Evolutionary conservation across 1,139 yeast genomes (phyloP), one percentile per base, ranked within the genome.

Genomic region (Geotrichum candidum): DNA sequence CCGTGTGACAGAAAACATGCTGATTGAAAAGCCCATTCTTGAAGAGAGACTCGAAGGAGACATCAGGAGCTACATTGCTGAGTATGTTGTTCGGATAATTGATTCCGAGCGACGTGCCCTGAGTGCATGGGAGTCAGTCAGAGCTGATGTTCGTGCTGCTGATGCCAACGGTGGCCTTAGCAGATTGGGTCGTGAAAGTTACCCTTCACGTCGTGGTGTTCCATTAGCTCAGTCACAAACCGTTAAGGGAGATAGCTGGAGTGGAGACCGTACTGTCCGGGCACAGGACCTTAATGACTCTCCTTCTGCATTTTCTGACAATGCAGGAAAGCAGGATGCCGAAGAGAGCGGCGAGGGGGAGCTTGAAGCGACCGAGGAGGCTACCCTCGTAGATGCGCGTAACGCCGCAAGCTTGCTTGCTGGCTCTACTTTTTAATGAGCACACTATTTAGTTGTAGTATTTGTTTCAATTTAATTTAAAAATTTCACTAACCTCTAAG

Each of bases 21-120:
- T 89, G 55, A 80, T 84, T 55, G 98, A 92, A 73, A 81, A 85
- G 65, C 74, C 81, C 51, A 84, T 85, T 61, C 81, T 87, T 54
- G 68, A 84, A 52, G 74, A 76, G 11, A 82, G 83, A 70, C 78
- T 89, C 15, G 90, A 89, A 61, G 67, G 70, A 1, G 85, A 83
- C 69, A 71, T 90, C 53, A 80, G 80, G 63, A 73, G 75, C 35
- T 76, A 84, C 50, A 76, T 94, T 61, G 85, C 84, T 64, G 81
- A 79, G 56, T 85, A 82, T 65, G 84, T 90, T 0, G 77, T 89
- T 65, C 84, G 85, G 67, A 84, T 86, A 69, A 91, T 94, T 56
- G 96, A 90, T 64, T 89, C 87, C 66, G 97, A 92, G 74, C 82
- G 99, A 54, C 87, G 89, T 68, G 85, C 90, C 54, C 79, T 94